A percentile compares a stretch with the other conserved stretches of the same genome.
phyloP scores from a whole-genome alignment of 306 rosid species.

The Rosa rugosa region DNA sequence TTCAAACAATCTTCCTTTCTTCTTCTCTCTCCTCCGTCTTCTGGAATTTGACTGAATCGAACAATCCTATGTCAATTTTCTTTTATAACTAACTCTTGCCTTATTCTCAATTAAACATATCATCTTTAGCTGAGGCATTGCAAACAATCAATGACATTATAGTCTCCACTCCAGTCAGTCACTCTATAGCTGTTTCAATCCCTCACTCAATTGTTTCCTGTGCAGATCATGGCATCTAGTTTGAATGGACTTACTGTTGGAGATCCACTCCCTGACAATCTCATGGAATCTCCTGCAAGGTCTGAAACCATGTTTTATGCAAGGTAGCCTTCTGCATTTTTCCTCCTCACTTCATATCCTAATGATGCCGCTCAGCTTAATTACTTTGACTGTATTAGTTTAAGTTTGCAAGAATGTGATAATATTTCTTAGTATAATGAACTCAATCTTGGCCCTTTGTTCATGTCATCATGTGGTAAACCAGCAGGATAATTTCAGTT shows the following conservation, averaged over 20 bases:
- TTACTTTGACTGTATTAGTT: neutral
- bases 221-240: constrained; percentile 97
- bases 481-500: neutral
- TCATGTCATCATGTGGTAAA: neutral
- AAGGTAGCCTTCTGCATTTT: constrained; percentile 38
- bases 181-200: neutral
- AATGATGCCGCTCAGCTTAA: neutral
- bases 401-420: neutral
- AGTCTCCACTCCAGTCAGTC: too few relatives aligned
- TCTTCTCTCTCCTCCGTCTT: neutral
- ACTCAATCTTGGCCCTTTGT: neutral
- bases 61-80: too few relatives aligned
- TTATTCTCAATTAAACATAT: neutral
- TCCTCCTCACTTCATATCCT: neutral
- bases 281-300: constrained; percentile 95
- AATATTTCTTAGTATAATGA: neutral
- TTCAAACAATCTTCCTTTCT: neutral
- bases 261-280: constrained; percentile 86
- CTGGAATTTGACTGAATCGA: neutral
- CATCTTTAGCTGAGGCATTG: neutral
- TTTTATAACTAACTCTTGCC: neutral
- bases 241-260: constrained; percentile 96
- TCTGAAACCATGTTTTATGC: constrained; percentile 72
- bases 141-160: neutral
- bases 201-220: neutral